Base-by-base conservation (phyloP, 805 yeast species). In the Saturnispora mendoncae region DNA sequence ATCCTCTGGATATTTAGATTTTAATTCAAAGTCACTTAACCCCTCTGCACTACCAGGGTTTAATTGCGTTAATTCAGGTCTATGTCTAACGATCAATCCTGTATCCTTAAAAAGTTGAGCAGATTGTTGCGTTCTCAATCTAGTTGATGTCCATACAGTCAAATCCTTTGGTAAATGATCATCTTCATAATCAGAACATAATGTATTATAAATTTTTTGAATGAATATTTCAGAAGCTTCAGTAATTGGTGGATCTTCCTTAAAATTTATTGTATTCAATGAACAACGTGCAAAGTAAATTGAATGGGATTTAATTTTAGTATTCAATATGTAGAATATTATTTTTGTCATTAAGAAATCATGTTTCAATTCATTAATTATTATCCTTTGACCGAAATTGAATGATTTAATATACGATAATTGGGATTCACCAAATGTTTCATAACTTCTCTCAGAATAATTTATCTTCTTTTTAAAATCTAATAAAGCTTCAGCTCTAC, bases 61-160 rank as follows among this genome's bases (percentile, higher is more conserved):
- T 54, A 85, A 65, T 58, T 86, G 96, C 33, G 86, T 80, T 54
- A 92, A 66, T 57, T 87, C 94, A 24, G 87, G 77, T 45, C 95
- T 69, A 57, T 83, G 87, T 41, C 79, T 68, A 5, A 83, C 80
- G 1, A 72, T 69, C 43, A 84, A 72, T 8, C 84, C 84, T 21
- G 64, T 61, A 10, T 76, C 71, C 29, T 73, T 66, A 58, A 90
- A 85, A 43, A 71, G 76, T 41, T 71, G 69, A 0, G 90, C 86
- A 5, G 95, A 78, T 50, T 88, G 85, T 15, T 78, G 70, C 0
- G 97, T 86, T 55, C 96, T 74, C 49, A 76, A 70, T 47, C 96
- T 74, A 4, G 90, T 85, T 1, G 97, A 94, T 1, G 97, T 87
- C 95, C 97, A 90, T n/a, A 92, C 88, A 3, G 80, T 78, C 52